Conservation (phyloP, 2,329 filamentous ascomycete species). For the Aspergillus sp. region DNA sequence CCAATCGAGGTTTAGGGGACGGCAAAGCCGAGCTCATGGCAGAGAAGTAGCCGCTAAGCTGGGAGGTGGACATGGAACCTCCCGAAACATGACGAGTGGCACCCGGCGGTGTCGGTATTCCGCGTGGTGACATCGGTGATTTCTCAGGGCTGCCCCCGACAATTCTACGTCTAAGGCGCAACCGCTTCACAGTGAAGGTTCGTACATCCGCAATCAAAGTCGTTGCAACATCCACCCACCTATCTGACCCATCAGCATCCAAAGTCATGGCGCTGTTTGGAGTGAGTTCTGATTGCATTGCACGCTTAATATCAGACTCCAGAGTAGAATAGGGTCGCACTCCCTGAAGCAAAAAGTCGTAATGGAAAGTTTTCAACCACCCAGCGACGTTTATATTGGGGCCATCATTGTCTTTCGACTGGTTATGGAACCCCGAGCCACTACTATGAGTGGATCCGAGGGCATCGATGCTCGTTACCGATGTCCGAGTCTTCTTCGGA, state of each 20-base stretch:
- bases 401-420: constrained; percentile 41
- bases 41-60: constrained; percentile 27
- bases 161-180: constrained; percentile 54
- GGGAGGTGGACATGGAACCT: constrained; percentile 24
- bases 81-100: constrained; percentile 29
- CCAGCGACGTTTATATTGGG: constrained; percentile 58
- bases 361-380: constrained; percentile 57
- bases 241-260: constrained; percentile 37
- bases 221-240: constrained; percentile 59
- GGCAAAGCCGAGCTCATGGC: constrained; percentile 25
- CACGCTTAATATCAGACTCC: constrained; percentile 55
- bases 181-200: constrained; percentile 55
- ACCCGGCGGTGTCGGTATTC: constrained; percentile 21
- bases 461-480: constrained; percentile 54
- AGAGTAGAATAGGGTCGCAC: constrained; percentile 55
- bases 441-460: constrained; percentile 46
- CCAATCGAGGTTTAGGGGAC: constrained; percentile 15
- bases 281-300: constrained; percentile 57
- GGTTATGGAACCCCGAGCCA: constrained; percentile 34
- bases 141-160: constrained; percentile 18
- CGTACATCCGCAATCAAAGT: constrained; percentile 58
- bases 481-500: constrained; percentile 45
- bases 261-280: constrained; percentile 36
- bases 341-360: constrained; percentile 60
- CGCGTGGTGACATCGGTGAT: constrained; percentile 22